Evolutionary conservation across 208 protist species (phyloP), one percentile per base, ranked within the genome.

Genomic region (Vickermania ingenoplastis): DNA sequence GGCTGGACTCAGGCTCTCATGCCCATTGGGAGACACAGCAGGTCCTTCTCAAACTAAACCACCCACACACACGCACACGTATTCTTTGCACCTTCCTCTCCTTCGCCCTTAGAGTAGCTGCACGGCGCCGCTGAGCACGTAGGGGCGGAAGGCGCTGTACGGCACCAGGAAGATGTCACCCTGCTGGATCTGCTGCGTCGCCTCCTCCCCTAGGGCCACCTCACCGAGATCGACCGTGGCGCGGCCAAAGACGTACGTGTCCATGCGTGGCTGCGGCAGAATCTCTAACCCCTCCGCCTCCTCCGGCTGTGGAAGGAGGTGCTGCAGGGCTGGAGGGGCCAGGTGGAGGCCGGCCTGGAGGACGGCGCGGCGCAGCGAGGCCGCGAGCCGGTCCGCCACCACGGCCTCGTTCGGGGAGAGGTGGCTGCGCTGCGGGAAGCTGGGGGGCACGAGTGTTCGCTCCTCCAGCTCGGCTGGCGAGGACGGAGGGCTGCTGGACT

Each of bases 101-200:
- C 48, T 25, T 14, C 11, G 48, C 54, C 64, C 22, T 73, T 41
- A 94, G 29, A 94, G 57, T 1, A 94, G 71, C 1, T 84, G 67
- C 26, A 87, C 84, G 23, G 79, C 71, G 2, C 88, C 88, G 7
- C 75, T 65, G 23, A 90, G 58, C 7, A 92, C 81, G 55, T 83
- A 89, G 2, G 79, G 81, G 14, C 77, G 59, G 41, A 94, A 83
- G 4, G 81, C 77, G 13, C 65, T 64, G 55, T 91, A 92, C 0
- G 88, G 85, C 30, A 89, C 79, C 5, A 94, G 73, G 57, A 94
- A 92, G 36, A 94, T 69, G 60, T 94, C 88, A 0, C 82, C 84
- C 4, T 77, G 74, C 45, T 75, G 74, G 22, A 94, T 79, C 3
- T 65, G 69, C 30, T 88, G 88, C 69, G 73, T 81, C 13, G 78